These are phyloP conservation scores for Mycosphaerella sp. DNA, from an alignment of 2,329 filamentous ascomycete species.

Conservation along the genomic window DNA sequence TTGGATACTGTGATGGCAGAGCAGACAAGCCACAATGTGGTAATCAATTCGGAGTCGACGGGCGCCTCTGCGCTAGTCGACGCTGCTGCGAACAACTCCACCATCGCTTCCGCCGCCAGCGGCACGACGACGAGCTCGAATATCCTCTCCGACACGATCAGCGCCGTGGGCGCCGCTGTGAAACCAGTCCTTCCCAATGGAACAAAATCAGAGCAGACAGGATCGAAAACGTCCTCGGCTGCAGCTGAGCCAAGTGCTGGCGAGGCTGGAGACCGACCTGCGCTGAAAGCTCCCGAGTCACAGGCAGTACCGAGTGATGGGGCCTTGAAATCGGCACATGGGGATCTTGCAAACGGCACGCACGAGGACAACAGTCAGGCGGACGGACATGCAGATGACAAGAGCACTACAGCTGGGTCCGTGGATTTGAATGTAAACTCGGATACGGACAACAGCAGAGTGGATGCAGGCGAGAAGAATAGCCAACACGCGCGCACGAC, in stretches of 20 bases:
- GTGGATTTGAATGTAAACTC: constrained; percentile 68
- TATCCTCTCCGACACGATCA: background rate
- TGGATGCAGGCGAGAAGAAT: constrained; percentile 49
- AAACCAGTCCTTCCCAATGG: constrained; percentile 16
- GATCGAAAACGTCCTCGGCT: constrained; percentile 16
- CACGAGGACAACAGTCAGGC: constrained; percentile 35
- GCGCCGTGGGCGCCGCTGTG: constrained; percentile 20
- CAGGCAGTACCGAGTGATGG: constrained; percentile 2
- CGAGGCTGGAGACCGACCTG: constrained; percentile 22
- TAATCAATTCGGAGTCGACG: constrained; percentile 64
- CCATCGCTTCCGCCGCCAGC: constrained; percentile 50
- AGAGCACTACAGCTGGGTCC: constrained; percentile 56
- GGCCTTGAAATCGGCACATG: constrained; percentile 9
- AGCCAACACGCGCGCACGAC: constrained; percentile 52
- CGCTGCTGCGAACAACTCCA: constrained; percentile 54
- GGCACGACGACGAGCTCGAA: constrained; percentile 28
- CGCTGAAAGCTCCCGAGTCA: constrained; percentile 8
- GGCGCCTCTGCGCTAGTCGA: constrained; percentile 56
- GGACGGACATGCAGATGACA: constrained; percentile 47
- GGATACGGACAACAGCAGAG: constrained; percentile 65
- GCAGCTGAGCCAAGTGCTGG: constrained; percentile 33
- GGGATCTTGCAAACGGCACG: constrained; percentile 18
- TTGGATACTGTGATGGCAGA: constrained; percentile 61
- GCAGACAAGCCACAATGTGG: constrained; percentile 64
- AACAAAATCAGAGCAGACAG: constrained; percentile 2